phyloP scores from a whole-genome alignment of 2,329 filamentous ascomycete genomes.

The Pseudocercospora macadamiae region DNA sequence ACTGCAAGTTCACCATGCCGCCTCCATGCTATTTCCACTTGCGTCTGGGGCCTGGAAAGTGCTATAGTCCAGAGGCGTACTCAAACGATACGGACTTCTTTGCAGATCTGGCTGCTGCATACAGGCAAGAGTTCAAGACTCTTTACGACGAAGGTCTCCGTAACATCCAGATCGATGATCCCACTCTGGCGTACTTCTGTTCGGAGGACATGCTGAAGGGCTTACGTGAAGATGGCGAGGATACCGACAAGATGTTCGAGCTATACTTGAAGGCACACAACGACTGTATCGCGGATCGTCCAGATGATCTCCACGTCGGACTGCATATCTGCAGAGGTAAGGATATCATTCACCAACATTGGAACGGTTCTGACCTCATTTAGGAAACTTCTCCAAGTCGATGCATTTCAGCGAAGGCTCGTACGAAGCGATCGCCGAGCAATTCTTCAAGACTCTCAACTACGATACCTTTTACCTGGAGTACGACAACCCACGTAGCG shows the following conservation, averaged over 20 bases:
- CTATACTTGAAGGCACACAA: slow-evolving; percentile 44
- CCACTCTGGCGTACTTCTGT: slow-evolving; percentile 45
- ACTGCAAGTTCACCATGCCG: slow-evolving; percentile 45
- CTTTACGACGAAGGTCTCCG: slow-evolving; percentile 40
- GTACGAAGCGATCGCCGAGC: slow-evolving; percentile 43
- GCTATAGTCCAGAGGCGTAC: slow-evolving; percentile 40
- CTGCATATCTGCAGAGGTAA: slow-evolving; percentile 44
- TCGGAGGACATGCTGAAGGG: slow-evolving; percentile 41
- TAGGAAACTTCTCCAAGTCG: slow-evolving; percentile 43
- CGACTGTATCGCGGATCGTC: slow-evolving; percentile 39
- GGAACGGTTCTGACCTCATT: neutral
- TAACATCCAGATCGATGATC: slow-evolving; percentile 44
- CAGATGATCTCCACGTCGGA: slow-evolving; percentile 42
- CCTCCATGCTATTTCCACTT: slow-evolving; percentile 44
- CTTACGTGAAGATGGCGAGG: slow-evolving; percentile 39
- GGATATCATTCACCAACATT: neutral
- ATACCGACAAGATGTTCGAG: slow-evolving; percentile 42
- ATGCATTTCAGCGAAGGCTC: slow-evolving; percentile 44
- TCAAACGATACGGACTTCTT: slow-evolving; percentile 41
- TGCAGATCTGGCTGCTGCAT: slow-evolving; percentile 40
- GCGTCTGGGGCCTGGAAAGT: slow-evolving; percentile 40
- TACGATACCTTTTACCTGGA: slow-evolving; percentile 47
- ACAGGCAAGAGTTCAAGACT: slow-evolving; percentile 42
- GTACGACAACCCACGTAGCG: slow-evolving; percentile 43
- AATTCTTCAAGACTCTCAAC: slow-evolving; percentile 43